Evolutionary conservation across 2,329 filamentous ascomycete species (phyloP).

Genomic region (Ceratocystis papillata): DNA sequence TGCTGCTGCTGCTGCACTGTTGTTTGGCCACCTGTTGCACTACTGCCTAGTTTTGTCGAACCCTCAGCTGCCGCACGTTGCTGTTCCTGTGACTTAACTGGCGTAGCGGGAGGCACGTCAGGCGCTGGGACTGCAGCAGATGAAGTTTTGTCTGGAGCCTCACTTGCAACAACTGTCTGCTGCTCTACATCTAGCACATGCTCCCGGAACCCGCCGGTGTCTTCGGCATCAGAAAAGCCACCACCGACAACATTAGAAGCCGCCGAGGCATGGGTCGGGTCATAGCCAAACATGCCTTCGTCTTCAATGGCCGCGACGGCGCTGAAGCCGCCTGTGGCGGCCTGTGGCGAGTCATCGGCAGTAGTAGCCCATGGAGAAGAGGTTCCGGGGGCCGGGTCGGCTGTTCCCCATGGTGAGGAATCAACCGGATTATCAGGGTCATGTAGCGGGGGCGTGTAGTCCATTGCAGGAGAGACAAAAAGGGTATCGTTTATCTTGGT

Average conservation of each 20-base stretch:
- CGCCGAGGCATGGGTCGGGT: constrained; percentile 1
- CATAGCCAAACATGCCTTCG: constrained; percentile 16
- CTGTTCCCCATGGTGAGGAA: constrained; percentile 46
- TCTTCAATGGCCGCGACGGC: constrained; percentile 24
- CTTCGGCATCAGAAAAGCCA: not conserved
- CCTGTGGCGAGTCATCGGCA: constrained; percentile 37
- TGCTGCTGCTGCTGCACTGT: constrained; percentile 8
- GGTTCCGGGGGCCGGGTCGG: constrained; percentile 40
- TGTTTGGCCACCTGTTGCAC: not conserved
- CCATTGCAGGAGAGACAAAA: constrained; percentile 34
- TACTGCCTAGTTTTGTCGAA: not conserved
- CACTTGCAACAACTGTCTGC: not conserved
- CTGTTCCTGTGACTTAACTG: constrained; percentile 28
- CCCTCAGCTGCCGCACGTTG: constrained; percentile 25
- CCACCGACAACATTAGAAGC: not conserved
- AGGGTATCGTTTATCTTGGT: not conserved
- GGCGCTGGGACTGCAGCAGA: not conserved
- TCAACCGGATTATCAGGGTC: constrained; percentile 45
- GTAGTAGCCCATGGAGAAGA: constrained; percentile 42
- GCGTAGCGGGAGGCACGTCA: constrained; percentile 25
- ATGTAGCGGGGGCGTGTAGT: constrained; percentile 47
- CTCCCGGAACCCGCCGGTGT: not conserved
- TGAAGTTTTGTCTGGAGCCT: not conserved
- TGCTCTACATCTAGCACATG: not conserved
- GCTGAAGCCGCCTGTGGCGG: constrained; percentile 32